Percentiles rank a stretch among this genome's conserved stretches.
Conservation (phyloP, 352 stramenopile species). For the Globisporangium iwayamae region DNA sequence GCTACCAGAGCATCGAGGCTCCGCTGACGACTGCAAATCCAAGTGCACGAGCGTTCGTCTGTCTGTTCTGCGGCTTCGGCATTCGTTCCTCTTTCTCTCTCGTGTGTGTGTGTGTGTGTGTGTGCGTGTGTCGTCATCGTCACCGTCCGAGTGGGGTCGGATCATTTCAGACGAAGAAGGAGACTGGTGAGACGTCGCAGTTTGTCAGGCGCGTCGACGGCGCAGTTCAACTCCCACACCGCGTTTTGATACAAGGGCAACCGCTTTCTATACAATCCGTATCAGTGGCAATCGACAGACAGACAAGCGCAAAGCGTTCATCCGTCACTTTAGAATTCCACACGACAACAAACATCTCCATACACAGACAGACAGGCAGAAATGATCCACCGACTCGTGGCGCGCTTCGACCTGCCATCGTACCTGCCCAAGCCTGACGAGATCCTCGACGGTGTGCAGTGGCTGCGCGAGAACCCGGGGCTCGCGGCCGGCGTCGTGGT, state of each 20-base stretch:
- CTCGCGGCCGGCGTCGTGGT: slow-evolving; percentile 62
- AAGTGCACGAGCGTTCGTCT: neutral
- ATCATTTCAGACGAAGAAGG: neutral
- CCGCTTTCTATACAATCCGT: neutral
- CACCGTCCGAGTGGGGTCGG: slow-evolving; percentile 1
- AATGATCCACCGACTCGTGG: slow-evolving; percentile 35
- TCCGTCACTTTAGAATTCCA: slow-evolving; percentile 12
- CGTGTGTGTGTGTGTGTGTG: no score
- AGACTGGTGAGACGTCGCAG: slow-evolving; percentile 4
- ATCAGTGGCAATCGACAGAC: neutral
- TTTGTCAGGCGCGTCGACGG: slow-evolving; percentile 21
- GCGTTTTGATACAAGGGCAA: neutral
- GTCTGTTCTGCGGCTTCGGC: neutral
- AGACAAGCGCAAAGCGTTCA: neutral
- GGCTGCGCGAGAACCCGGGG: slow-evolving; percentile 62
- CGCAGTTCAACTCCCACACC: slow-evolving; percentile 10
- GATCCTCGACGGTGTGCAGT: slow-evolving; percentile 59
- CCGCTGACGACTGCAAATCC: neutral
- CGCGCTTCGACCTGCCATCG: slow-evolving; percentile 43
- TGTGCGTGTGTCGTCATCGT: slow-evolving; percentile 4
- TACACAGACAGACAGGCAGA: neutral
- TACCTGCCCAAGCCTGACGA: slow-evolving; percentile 64
- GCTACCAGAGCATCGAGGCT: neutral
- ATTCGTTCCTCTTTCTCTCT: neutral
- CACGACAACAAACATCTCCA: neutral